Base-by-base conservation (phyloP, 169 alveolate genomes). In the Plasmodium billcollinsi region DNA sequence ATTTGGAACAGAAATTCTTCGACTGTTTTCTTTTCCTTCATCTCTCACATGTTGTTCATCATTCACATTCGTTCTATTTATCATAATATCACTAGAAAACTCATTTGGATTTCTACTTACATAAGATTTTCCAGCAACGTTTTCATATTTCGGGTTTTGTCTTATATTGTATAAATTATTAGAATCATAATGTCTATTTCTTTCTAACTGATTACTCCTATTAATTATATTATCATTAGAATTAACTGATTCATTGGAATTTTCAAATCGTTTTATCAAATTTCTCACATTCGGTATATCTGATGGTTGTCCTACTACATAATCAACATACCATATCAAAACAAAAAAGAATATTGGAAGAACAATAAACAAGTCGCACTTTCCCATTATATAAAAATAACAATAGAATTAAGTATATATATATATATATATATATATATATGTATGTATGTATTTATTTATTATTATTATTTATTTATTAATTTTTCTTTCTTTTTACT, bases 251-350 rank as follows among this genome's bases (percentile, higher is more conserved):
- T 9, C 54, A 9, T 47, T 24, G 24, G 5, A 0, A 26, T 1
- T 18, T 45, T 78, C 89, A 43, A 65, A 78, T 14, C 26, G 4
- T 78, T 20, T 63, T 78, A 66, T 66, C 20, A 78, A 69, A 9
- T 78, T 52, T 6, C 26, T 78, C 54, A 78, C 89, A 1, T 29
- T 52, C 9, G 61, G 71, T 66, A 26, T 6, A 21, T 50, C n/a
- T 24, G 15, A 45, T 18, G n/a, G 50, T 47, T 67, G 78, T n/a
- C 56, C 80, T 1, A 24, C 3, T 56, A 50, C 89, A 78, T 78
- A 49, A 65, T 18, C 63, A 58, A 52, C 15, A 18, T 66, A 65
- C 89, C 89, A 78, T 20, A 45, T 24, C 12, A 45, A 1, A 11
- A 78, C 43, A 52, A 66, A 45, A 52, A 20, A 39, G 15, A 6